A percentile compares a stretch with the other conserved stretches of the same genome.
Evolutionary conservation across 1,139 yeast genomes (phyloP).

Genomic region (Nakaseomyces kungkrabaensis): DNA sequence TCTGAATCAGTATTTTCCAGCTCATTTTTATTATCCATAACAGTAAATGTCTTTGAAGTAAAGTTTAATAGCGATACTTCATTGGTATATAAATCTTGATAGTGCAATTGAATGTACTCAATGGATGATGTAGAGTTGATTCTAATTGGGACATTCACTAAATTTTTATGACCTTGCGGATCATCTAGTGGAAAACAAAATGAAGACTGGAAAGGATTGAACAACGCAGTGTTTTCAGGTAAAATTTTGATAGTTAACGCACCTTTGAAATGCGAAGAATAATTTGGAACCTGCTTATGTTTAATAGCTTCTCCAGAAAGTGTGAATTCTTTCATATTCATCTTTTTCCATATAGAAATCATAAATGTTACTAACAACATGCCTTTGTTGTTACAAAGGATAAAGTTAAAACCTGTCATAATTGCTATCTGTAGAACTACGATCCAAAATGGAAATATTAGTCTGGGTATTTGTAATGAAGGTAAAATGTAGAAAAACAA

Average conservation of each 20-base stretch:
- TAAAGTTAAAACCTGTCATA: constrained; percentile 31
- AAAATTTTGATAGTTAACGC: constrained; percentile 75
- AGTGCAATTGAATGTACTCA: constrained; percentile 55
- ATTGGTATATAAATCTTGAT: constrained; percentile 48
- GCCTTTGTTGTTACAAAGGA: constrained; percentile 32
- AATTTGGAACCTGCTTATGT: constrained; percentile 40
- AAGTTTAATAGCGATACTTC: constrained; percentile 42
- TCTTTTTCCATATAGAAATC: constrained; percentile 37
- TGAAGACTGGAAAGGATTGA: constrained; percentile 65
- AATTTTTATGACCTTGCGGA: constrained; percentile 17
- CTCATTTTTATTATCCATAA: neutral
- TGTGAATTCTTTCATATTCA: constrained; percentile 54
- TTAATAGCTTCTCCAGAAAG: constrained; percentile 46
- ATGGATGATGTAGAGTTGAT: constrained; percentile 75
- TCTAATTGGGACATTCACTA: constrained; percentile 55
- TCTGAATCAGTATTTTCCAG: constrained; percentile 8
- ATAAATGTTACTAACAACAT: constrained; percentile 45
- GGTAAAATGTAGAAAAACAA: constrained; percentile 61
- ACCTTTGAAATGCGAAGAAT: constrained; percentile 73
- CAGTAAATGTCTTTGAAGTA: constrained; percentile 30
- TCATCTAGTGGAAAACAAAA: constrained; percentile 48
- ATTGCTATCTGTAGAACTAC: constrained; percentile 31
- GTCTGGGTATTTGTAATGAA: constrained; percentile 60
- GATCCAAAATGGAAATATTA: constrained; percentile 40
- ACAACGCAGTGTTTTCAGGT: constrained; percentile 81